Evolutionary conservation across 495 filamentous ascomycete species (phyloP).

Genomic region (Letharia columbiana): DNA sequence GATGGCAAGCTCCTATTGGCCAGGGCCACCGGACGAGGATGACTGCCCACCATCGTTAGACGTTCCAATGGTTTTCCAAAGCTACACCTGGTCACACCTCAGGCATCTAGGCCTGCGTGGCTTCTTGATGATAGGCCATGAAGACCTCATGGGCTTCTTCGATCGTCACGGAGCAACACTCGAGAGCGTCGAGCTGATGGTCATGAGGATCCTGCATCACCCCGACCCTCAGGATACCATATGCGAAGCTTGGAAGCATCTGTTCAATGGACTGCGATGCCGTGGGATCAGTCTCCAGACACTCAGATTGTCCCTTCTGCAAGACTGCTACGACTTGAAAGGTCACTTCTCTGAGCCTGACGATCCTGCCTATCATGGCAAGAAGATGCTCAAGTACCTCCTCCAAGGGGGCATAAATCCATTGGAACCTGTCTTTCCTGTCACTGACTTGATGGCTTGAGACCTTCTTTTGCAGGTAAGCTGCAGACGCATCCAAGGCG

Average conservation of each 20-base stretch:
- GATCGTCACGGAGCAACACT: conserved; percentile 3
- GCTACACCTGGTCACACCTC: neutral
- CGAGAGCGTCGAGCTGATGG: neutral
- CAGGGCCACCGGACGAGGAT: neutral
- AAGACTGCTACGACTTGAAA: neutral
- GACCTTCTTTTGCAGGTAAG: too few species aligned
- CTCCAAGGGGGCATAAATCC: neutral
- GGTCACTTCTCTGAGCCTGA: neutral
- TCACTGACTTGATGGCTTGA: neutral
- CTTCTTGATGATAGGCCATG: conserved; percentile 1
- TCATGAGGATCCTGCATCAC: neutral
- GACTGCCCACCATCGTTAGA: neutral
- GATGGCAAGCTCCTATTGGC: conserved; percentile 3
- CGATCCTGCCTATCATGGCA: neutral
- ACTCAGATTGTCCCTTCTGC: neutral
- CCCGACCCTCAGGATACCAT: conserved; percentile 3
- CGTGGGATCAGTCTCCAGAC: neutral
- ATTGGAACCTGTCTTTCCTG: neutral
- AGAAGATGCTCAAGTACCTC: neutral
- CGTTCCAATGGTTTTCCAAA: neutral
- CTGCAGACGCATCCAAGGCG: too few species aligned
- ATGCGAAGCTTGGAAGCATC: neutral
- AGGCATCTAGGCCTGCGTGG: neutral
- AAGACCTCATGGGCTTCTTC: neutral
- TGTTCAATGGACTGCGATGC: neutral